Conservation (phyloP, 805 yeast genomes). For the Zygosaccharomyces lentus region DNA sequence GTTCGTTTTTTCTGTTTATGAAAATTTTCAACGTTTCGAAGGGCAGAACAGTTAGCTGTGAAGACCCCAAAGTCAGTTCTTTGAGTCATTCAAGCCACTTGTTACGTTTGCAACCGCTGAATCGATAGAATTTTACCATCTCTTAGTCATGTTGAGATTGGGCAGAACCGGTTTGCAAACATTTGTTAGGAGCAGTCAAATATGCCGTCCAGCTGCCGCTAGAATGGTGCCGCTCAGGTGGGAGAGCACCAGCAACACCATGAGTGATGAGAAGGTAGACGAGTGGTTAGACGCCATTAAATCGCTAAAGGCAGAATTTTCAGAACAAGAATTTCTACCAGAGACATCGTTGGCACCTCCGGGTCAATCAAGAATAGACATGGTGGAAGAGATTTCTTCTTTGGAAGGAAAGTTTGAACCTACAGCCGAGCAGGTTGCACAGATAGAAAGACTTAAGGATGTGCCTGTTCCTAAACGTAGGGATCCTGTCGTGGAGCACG, state of each 20-base stretch:
- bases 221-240: conserved; percentile 6
- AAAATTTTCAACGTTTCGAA: not conserved
- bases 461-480: conserved; percentile 55
- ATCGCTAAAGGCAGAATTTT: conserved; percentile 38
- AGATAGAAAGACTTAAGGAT: conserved; percentile 47
- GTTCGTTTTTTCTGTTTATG: not conserved
- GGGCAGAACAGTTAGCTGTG: not conserved
- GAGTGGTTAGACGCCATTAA: conserved; percentile 41
- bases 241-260: conserved; percentile 9
- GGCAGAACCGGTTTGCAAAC: conserved; percentile 3
- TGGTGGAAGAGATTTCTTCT: conserved; percentile 27
- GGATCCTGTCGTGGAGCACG: conserved; percentile 71
- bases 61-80: not conserved
- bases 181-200: not conserved
- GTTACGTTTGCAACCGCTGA: not conserved
- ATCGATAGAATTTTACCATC: not conserved
- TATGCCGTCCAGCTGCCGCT: not conserved
- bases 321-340: conserved; percentile 38
- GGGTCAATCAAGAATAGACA: conserved; percentile 36
- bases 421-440: conserved; percentile 56
- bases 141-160: conserved; percentile 1
- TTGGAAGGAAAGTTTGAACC: conserved; percentile 46
- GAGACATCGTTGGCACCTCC: conserved; percentile 41
- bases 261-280: conserved; percentile 36
- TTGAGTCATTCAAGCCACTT: not conserved